Conservation (phyloP, 2,329 filamentous ascomycete species). For the Penicillium corylophilum region DNA sequence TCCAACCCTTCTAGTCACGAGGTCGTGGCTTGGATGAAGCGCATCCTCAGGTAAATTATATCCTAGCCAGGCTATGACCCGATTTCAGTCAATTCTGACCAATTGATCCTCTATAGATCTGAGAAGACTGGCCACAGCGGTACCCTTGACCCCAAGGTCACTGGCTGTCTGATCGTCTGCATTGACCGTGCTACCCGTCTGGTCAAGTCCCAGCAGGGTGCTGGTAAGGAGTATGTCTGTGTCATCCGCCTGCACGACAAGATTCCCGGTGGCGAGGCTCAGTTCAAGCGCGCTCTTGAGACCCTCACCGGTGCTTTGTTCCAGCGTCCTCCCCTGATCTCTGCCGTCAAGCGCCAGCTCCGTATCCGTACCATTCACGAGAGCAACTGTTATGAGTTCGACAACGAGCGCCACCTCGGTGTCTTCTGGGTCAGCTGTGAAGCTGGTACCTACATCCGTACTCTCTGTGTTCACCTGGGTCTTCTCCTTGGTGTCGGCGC, state of each 20-base stretch:
- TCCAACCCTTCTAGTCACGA: constrained; percentile 98
- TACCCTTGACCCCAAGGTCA: constrained; percentile 97
- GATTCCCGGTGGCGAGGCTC: constrained; percentile 86
- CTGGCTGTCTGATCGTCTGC: constrained; percentile 89
- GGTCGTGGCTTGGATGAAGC: constrained; percentile 99
- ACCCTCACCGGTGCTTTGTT: constrained; percentile 95
- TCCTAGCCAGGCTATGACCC: background rate
- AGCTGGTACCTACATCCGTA: constrained; percentile 97
- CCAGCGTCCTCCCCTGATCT: constrained; percentile 95
- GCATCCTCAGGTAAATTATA: constrained; percentile 73
- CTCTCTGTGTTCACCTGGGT: constrained; percentile 91
- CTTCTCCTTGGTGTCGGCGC: constrained; percentile 77
- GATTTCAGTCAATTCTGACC: constrained; percentile 16
- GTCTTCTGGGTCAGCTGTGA: constrained; percentile 99
- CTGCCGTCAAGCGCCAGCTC: constrained; percentile 96
- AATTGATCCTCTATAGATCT: constrained; percentile 52
- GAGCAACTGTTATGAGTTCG: constrained; percentile 94
- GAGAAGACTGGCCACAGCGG: constrained; percentile 99
- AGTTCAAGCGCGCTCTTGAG: constrained; percentile 91
- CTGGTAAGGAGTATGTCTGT: constrained; percentile 98
- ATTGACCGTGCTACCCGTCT: constrained; percentile 95
- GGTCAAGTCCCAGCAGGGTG: constrained; percentile 98
- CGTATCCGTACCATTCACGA: constrained; percentile 98
- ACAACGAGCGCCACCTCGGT: constrained; percentile 94
- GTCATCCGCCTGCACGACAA: constrained; percentile 95